Evolutionary conservation across 164 flowering plant genomes (phyloP).

Genomic region (Brasenia schreberi): DNA sequence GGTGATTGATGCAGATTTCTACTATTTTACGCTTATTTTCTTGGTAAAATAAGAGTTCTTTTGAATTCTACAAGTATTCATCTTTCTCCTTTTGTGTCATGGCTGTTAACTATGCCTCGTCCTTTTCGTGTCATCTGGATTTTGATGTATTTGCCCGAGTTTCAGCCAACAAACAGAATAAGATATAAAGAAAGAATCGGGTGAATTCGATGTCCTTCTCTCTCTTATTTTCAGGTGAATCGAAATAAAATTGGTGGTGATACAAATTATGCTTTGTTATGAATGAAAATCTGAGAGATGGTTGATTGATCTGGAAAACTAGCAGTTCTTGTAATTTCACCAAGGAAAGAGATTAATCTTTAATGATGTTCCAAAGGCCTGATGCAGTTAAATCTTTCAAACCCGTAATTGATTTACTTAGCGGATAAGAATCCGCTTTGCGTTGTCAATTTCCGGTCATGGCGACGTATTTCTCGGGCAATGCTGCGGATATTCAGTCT

Average conservation of each 20-base stretch:
- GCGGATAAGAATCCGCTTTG: background rate
- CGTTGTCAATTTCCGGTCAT: background rate
- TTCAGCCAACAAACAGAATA: too few species aligned
- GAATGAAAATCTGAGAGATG: background rate
- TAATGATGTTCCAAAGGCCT: background rate
- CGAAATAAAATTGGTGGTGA: background rate
- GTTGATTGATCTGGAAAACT: background rate
- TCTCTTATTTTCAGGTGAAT: background rate
- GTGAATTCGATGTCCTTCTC: background rate
- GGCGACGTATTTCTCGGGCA: background rate
- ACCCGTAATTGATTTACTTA: background rate
- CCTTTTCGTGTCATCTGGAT: too few species aligned
- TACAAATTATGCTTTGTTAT: background rate
- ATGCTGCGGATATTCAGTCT: conserved; percentile 2
- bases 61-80: background rate
- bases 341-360: background rate
- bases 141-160: too few species aligned
- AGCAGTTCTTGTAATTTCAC: background rate
- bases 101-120: background rate
- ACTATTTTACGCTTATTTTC: too few species aligned
- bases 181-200: too few species aligned
- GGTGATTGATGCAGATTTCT: background rate
- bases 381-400: background rate
- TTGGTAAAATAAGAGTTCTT: background rate
- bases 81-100: background rate